Base-by-base conservation (phyloP, 495 filamentous ascomycete genomes). In the Beverwykella pulmonaria region DNA sequence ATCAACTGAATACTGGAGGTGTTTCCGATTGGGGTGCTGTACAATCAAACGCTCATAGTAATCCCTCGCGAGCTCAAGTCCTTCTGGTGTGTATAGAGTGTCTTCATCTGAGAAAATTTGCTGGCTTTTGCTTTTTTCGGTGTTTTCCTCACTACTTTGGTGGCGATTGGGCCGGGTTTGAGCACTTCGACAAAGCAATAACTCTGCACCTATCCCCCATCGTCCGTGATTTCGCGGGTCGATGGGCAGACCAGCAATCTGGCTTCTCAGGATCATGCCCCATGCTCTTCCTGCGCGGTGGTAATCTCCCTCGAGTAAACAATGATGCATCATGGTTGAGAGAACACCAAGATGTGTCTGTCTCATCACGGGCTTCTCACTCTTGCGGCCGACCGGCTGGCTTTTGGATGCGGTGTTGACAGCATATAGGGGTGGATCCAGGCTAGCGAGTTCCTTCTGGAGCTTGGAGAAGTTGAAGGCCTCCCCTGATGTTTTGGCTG, bases 161-260 rank as follows among this genome's bases (percentile, higher is more conserved):
- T 19, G 36, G 9, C 54, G 52, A 10, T 20, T 41, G 44, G 46
- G 23, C 5, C 20, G 2, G 22, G 36, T 39, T 12, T 5, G 32
- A 50, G 57, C 17, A 5, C 44, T 60, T 41, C 56, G 61, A 36
- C 57, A 62, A 46, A 90, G 78, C 50, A 90, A 71, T 48, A 91
- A 79, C 68, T 91, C 88, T 17, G 87, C 88, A 26, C 88, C 88
- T 48, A 91, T 83, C 15, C 86, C 87, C 88, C 88, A 91, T 60
- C 84, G 76, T 8, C 78, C 81, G 59, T 81, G 80, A 20, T 54
- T 76, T 30, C 87, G 79, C 1, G 86, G 73, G 75, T 90, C 86
- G 22, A 87, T 68, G n/a, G 75, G 71, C 15, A 71, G 71, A 0
- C 87, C 83, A 52, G 71, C 71, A 25, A 83, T 71, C 49, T 85